Conservation (phyloP, 768 basidiomycete genomes). For the Boletus pseudopeckii region DNA sequence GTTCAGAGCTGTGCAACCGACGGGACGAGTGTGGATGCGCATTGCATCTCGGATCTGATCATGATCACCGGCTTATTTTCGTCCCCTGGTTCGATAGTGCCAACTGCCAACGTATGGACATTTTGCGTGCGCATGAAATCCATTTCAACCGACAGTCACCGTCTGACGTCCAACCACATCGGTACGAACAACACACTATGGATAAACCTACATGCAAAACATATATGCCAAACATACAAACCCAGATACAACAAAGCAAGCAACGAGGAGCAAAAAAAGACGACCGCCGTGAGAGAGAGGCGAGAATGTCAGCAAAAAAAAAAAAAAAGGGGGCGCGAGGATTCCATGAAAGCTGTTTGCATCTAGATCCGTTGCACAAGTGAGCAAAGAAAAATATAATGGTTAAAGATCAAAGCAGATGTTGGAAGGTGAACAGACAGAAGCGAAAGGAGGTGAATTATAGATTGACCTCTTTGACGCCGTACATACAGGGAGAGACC, state of each 20-base stretch:
- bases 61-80: no score
- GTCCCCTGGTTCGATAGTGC: no score
- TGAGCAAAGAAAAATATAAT: neutral
- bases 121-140: no score
- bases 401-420: neutral
- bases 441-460: neutral
- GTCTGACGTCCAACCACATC: neutral
- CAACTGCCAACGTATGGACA: no score
- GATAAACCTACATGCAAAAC: conserved; percentile 3
- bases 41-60: no score
- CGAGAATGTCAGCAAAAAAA: neutral
- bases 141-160: neutral
- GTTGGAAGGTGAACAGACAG: neutral
- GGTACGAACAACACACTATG: neutral
- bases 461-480: neutral
- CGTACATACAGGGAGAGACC: neutral
- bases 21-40: no score
- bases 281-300: neutral
- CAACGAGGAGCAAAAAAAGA: neutral
- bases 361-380: conserved; percentile 14
- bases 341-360: neutral
- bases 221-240: conserved; percentile 4
- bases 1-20: no score
- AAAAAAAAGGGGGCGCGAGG: neutral
- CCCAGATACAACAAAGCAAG: conserved; percentile 4